A percentile compares a stretch with the other conserved stretches of the same genome.
phyloP scores from a whole-genome alignment of 768 basidiomycete genomes.

The Sarcomyxa edulis region DNA sequence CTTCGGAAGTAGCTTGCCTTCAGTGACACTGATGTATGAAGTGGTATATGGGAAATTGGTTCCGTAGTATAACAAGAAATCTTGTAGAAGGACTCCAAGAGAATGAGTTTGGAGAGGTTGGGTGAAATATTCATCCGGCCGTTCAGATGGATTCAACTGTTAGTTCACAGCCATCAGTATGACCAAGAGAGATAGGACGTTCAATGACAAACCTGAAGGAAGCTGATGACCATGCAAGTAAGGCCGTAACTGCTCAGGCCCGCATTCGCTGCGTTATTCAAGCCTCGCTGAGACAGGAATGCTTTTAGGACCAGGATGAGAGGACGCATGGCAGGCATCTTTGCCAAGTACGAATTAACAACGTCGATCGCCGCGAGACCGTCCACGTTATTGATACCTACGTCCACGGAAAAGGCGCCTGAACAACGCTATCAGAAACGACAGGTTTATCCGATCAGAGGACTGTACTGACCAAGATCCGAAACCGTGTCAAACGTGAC shows the following conservation, averaged over 20 bases:
- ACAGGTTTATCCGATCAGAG: background rate
- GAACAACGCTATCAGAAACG: background rate
- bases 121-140: slow-evolving; percentile 35
- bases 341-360: slow-evolving; percentile 45
- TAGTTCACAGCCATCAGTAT: background rate
- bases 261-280: slow-evolving; percentile 59
- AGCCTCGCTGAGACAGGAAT: slow-evolving; percentile 48
- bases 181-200: slow-evolving; percentile 1
- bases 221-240: slow-evolving; percentile 58
- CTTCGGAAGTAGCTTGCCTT: slow-evolving; percentile 29
- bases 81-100: slow-evolving; percentile 54
- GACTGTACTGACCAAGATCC: slow-evolving; percentile 25
- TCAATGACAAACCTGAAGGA: slow-evolving; percentile 51
- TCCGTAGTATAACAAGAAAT: slow-evolving; percentile 67
- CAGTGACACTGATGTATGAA: slow-evolving; percentile 33
- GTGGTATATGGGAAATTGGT: slow-evolving; percentile 32
- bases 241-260: slow-evolving; percentile 67
- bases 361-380: slow-evolving; percentile 48
- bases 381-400: slow-evolving; percentile 58
- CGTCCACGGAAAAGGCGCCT: slow-evolving; percentile 60
- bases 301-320: slow-evolving; percentile 61
- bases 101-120: slow-evolving; percentile 43
- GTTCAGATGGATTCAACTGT: slow-evolving; percentile 59
- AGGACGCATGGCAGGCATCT: slow-evolving; percentile 53
- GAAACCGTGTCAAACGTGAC: slow-evolving; percentile 49